These are phyloP conservation scores for Pichia norvegensis DNA, from an alignment of 1,139 yeast genomes.

Conservation along the genomic window DNA sequence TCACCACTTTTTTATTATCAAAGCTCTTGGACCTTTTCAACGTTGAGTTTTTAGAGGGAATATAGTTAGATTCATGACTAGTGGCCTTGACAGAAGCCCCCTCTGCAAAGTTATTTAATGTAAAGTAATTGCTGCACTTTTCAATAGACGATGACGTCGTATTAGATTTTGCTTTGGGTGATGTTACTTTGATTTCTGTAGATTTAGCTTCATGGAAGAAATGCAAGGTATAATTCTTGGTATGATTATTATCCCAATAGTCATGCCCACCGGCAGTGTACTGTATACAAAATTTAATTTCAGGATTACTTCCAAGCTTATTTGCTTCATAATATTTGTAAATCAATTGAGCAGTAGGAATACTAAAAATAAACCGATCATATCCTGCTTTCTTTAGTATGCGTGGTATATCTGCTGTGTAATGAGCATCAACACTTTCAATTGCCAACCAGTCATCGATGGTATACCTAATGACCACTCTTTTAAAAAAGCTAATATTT, in stretches of 20 bases:
- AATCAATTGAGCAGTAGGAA: slow-evolving; percentile 34
- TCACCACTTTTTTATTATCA: slow-evolving; percentile 6
- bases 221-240: slow-evolving; percentile 48
- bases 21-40: slow-evolving; percentile 12
- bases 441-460: slow-evolving; percentile 68
- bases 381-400: slow-evolving; percentile 42
- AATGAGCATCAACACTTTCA: slow-evolving; percentile 59
- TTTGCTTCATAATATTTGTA: slow-evolving; percentile 19
- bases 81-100: background rate
- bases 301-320: slow-evolving; percentile 21
- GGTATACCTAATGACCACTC: slow-evolving; percentile 59
- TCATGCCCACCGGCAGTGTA: slow-evolving; percentile 45
- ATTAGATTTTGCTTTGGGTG: slow-evolving; percentile 1
- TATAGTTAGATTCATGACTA: background rate
- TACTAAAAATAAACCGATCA: slow-evolving; percentile 50
- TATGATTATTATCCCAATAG: slow-evolving; percentile 71
- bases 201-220: slow-evolving; percentile 27
- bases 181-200: background rate
- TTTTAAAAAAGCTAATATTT: slow-evolving; percentile 57
- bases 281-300: slow-evolving; percentile 49
- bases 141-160: background rate
- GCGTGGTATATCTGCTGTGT: slow-evolving; percentile 53
- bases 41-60: background rate
- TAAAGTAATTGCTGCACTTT: background rate
- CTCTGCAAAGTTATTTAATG: no score